Evolutionary conservation across 2,329 filamentous ascomycete genomes (phyloP), one percentile per base, ranked within the genome.

Genomic region (Aspergillus sp.): DNA sequence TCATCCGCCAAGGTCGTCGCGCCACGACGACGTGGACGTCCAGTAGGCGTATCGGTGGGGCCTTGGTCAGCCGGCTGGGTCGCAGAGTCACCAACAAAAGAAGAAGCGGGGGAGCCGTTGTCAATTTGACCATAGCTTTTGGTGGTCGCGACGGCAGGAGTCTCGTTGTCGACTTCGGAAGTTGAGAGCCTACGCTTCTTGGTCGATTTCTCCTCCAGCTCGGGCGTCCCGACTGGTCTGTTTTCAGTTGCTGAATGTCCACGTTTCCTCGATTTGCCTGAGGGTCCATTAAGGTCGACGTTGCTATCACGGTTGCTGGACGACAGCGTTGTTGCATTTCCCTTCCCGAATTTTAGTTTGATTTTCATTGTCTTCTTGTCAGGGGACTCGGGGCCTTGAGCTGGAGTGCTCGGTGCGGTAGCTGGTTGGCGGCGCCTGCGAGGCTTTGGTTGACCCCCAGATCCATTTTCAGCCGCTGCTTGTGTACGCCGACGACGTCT

Each of bases 21-120:
- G 7, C 54, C 57, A 28, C 54, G 54, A 12, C 56, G 54, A 35
- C 56, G 56, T 4, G 57, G 57, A 26, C 57, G 55, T 12, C 55
- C 52, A 6, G 51, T 48, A 3, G 55, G 52, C 1, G 52, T 54
- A 28, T 44, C 45, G 7, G 34, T 42, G 27, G 41, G 32, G 10
- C 12, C 29, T 4, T 44, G 36, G 6, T 51, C 47, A 2, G 45
- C 26, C 19, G 19, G 19, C 19, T 19, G 19, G 19, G 30, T 32
- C 5, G 46, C 9, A 19, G 41, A 35, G 3, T 48, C 38, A 9
- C 36, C 36, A 2, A 34, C 33, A 7, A 45, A 28, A 38, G 48
- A 44, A 9, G 42, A 42, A 28, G 41, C 41, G 28, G 29, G 26
- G 10, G 19, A 33, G 41, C 3, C 29, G 33, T 41, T 41, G 34